Conservation (phyloP, 345 rosid genomes). For the thale cress (Arabidopsis thaliana) region DNA sequence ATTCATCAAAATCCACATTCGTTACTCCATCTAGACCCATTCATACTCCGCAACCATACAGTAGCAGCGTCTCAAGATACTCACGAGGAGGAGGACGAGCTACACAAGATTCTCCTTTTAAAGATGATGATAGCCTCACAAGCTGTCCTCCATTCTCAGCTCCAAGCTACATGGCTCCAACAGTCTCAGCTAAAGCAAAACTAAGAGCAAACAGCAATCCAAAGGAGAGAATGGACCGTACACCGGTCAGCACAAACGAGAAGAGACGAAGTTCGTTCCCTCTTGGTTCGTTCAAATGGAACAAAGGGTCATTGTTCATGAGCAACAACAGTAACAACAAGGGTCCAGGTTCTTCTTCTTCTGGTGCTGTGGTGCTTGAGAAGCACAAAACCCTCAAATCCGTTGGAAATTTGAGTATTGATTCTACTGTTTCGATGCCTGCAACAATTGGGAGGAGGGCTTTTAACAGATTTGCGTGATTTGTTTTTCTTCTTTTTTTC, state of each 20-base stretch:
- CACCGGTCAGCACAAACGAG: constrained; percentile 60
- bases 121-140: constrained; percentile 92
- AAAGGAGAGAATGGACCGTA: constrained; percentile 61
- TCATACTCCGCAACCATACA: constrained; percentile 58
- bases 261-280: constrained; percentile 81
- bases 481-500: neutral
- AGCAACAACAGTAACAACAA: constrained; percentile 51
- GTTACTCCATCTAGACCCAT: constrained; percentile 50
- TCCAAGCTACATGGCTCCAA: constrained; percentile 91
- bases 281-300: constrained; percentile 79
- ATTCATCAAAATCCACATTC: constrained; percentile 71
- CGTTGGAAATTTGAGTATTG: constrained; percentile 66
- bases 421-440: constrained; percentile 89
- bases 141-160: constrained; percentile 92
- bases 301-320: constrained; percentile 71
- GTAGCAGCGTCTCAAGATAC: constrained; percentile 58
- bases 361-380: constrained; percentile 52
- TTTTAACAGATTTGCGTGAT: constrained; percentile 97
- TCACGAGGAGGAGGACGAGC: constrained; percentile 65
- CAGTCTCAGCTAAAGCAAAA: constrained; percentile 83
- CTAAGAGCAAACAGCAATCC: constrained; percentile 76
- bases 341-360: constrained; percentile 41
- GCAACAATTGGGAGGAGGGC: constrained; percentile 73
- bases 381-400: constrained; percentile 59
- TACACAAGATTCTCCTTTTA: constrained; percentile 63